These are phyloP conservation scores for Phascolomyces articulosus DNA, from an alignment of 371 early-diverging fungal species.

Conservation along the genomic window DNA sequence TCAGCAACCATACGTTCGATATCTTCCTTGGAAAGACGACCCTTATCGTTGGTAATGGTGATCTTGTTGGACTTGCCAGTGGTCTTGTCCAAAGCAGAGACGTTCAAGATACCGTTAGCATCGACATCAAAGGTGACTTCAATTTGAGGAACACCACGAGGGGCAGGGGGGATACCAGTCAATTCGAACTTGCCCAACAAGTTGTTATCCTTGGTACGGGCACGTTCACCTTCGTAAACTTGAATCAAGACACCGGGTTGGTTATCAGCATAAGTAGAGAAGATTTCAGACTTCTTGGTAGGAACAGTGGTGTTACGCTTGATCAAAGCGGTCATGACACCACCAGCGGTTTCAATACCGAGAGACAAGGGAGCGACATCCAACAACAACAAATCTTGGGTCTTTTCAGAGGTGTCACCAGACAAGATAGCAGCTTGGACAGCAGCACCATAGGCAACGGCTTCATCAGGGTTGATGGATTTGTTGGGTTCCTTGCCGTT, in stretches of 20 bases:
- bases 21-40: constrained; percentile 96
- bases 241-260: constrained; percentile 98
- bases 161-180: constrained; percentile 94
- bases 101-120: constrained; percentile 98
- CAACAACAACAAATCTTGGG: constrained; percentile 83
- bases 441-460: constrained; percentile 99
- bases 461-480: constrained; percentile 98
- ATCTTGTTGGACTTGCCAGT: constrained; percentile 95
- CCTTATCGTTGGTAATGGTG: constrained; percentile 98
- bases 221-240: constrained; percentile 98
- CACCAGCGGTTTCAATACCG: constrained; percentile 97
- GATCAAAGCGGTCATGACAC: constrained; percentile 97
- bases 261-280: constrained; percentile 98
- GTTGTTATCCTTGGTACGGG: constrained; percentile 96
- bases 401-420: constrained; percentile 91
- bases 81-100: constrained; percentile 94
- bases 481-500: constrained; percentile 97
- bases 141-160: constrained; percentile 97
- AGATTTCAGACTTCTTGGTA: constrained; percentile 96
- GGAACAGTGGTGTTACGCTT: constrained; percentile 97
- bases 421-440: constrained; percentile 95
- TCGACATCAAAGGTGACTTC: constrained; percentile 98
- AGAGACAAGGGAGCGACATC: constrained; percentile 93
- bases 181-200: constrained; percentile 96
- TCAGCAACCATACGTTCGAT: constrained; percentile 97